A percentile compares a stretch with the other conserved stretches of the same genome.
These are phyloP conservation scores for Lecanicillium sp. DNA, from an alignment of 2,329 filamentous ascomycete species.

Conservation along the genomic window DNA sequence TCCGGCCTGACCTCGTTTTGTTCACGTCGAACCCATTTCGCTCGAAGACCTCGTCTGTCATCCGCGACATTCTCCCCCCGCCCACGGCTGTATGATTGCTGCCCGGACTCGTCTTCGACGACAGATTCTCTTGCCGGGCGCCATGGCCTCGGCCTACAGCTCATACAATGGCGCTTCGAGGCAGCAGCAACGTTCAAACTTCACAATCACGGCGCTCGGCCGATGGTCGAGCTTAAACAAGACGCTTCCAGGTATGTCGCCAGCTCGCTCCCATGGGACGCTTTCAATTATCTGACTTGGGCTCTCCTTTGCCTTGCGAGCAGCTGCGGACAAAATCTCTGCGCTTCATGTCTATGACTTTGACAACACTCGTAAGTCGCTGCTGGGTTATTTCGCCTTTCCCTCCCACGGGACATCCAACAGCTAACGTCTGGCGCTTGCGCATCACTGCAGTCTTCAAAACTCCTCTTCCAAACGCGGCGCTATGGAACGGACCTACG, in stretches of 20 bases:
- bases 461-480: conserved; percentile 80
- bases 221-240: conserved; percentile 77
- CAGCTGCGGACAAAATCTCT: conserved; percentile 61
- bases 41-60: background rate
- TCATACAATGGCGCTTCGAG: conserved; percentile 25
- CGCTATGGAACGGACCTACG: conserved; percentile 75
- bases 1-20: too few species aligned
- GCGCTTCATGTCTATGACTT: conserved; percentile 93
- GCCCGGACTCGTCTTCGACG: conserved; percentile 14
- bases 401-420: background rate
- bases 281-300: conserved; percentile 9
- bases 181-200: conserved; percentile 18
- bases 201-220: conserved; percentile 67
- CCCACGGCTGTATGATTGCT: conserved; percentile 16
- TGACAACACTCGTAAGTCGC: conserved; percentile 78
- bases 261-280: background rate
- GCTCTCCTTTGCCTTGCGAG: conserved; percentile 5
- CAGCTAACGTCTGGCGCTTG: conserved; percentile 9
- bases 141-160: conserved; percentile 33
- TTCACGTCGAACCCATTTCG: too few species aligned
- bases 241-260: conserved; percentile 55
- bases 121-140: conserved; percentile 17
- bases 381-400: too few species aligned
- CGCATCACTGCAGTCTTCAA: conserved; percentile 77
- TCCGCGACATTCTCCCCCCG: conserved; percentile 3